Conservation (phyloP, 1,284 basidiomycete genomes). For the Rhodotorula sp. region DNA sequence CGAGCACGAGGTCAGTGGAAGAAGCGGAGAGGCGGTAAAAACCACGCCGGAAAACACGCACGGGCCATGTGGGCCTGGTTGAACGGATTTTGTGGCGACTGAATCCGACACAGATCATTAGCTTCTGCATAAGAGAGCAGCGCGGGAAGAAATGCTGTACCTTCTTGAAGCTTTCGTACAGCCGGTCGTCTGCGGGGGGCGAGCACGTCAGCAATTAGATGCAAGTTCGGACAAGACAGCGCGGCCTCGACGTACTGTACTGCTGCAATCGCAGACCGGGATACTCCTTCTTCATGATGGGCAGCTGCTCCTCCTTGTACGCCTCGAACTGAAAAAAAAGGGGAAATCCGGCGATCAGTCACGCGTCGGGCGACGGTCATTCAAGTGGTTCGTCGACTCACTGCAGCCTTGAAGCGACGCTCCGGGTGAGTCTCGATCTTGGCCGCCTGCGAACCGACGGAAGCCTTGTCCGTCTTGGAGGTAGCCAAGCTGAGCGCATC, state of each 20-base stretch:
- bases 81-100: conserved; percentile 60
- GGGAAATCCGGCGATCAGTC: background rate
- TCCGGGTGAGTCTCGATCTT: conserved; percentile 91
- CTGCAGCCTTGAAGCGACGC: conserved; percentile 85
- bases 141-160: conserved; percentile 40
- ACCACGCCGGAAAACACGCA: background rate
- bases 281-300: conserved; percentile 67
- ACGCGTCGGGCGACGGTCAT: too few relatives aligned
- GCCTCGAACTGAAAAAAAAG: conserved; percentile 64
- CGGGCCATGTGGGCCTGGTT: conserved; percentile 45
- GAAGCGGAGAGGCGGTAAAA: too few relatives aligned
- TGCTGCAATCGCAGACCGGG: conserved; percentile 65
- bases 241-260: conserved; percentile 53
- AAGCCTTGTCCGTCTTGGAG: conserved; percentile 88
- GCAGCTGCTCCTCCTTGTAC: conserved; percentile 84
- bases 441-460: conserved; percentile 68
- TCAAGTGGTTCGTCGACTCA: background rate
- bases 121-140: background rate
- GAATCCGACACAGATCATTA: conserved; percentile 60
- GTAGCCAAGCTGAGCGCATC: conserved; percentile 86
- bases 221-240: too few relatives aligned
- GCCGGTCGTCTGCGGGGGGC: conserved; percentile 1
- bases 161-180: conserved; percentile 32
- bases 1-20: too few relatives aligned
- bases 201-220: conserved; percentile 48